Percentiles rank a stretch among this genome's conserved stretches.
These are phyloP conservation scores for Cudoniella acicularis DNA, from an alignment of 495 filamentous ascomycete genomes.

Conservation along the genomic window DNA sequence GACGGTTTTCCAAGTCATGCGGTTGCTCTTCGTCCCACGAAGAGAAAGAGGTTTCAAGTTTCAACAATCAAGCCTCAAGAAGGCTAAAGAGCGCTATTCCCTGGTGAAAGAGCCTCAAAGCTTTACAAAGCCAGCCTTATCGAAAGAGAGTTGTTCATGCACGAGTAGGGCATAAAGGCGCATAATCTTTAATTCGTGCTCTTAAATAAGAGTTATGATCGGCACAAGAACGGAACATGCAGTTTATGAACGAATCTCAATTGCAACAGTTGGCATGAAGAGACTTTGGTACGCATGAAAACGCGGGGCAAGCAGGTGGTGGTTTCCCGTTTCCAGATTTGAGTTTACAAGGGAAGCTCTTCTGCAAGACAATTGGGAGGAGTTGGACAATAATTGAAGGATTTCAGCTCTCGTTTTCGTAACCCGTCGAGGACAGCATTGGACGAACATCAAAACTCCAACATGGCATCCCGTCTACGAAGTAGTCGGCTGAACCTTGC, in stretches of 20 bases:
- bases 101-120: neutral
- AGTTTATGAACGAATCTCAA: slow-evolving; percentile 1
- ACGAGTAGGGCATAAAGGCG: slow-evolving; percentile 1
- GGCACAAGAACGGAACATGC: slow-evolving; percentile 6
- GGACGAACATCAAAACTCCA: neutral
- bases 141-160: slow-evolving; percentile 2
- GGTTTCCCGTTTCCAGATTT: neutral
- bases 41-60: neutral
- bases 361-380: neutral
- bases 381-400: neutral
- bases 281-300: slow-evolving; percentile 4
- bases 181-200: slow-evolving; percentile 1
- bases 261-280: neutral
- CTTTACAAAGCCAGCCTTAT: neutral
- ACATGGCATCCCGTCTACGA: neutral
- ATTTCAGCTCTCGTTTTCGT: neutral
- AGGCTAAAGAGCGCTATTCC: neutral
- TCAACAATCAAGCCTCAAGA: neutral
- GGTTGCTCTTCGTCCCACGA: neutral
- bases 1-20: neutral
- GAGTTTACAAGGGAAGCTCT: neutral
- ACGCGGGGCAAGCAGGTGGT: neutral
- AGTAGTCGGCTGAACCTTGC: neutral
- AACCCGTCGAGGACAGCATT: neutral
- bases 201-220: slow-evolving; percentile 1